phyloP scores from a whole-genome alignment of 2,329 filamentous ascomycete species.

The Exophiala bonariae region DNA sequence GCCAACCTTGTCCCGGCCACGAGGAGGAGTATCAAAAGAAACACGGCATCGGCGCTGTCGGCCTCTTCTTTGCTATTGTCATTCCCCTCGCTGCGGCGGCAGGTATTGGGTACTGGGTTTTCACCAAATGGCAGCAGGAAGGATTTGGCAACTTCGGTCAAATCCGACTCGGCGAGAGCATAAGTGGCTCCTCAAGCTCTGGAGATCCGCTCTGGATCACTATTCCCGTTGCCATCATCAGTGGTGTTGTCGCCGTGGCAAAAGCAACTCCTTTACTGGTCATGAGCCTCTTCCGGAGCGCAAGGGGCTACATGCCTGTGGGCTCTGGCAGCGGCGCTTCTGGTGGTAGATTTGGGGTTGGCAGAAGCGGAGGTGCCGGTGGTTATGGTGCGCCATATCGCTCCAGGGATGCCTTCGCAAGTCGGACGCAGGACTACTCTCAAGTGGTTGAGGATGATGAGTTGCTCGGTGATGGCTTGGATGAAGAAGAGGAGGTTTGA shows the following conservation, averaged over 20 bases:
- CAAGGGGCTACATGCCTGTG: conserved; percentile 51
- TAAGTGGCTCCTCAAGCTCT: conserved; percentile 33
- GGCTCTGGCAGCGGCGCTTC: conserved; percentile 50
- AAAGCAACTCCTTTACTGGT: conserved; percentile 72
- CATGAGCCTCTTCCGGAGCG: conserved; percentile 70
- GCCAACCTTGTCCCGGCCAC: conserved; percentile 71
- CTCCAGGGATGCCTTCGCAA: conserved; percentile 83
- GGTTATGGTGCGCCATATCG: conserved; percentile 67
- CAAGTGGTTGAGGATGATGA: conserved; percentile 97
- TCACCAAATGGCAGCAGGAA: conserved; percentile 62
- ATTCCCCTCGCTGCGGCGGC: conserved; percentile 71
- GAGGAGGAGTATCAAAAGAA: conserved; percentile 79
- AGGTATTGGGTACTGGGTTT: conserved; percentile 71
- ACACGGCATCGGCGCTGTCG: conserved; percentile 68
- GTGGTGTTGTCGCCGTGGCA: conserved; percentile 74
- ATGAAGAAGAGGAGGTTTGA: conserved; percentile 68
- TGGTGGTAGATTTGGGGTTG: conserved; percentile 38
- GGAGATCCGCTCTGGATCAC: conserved; percentile 76
- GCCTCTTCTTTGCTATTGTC: conserved; percentile 81
- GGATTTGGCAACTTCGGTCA: conserved; percentile 83
- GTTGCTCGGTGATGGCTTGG: conserved; percentile 86
- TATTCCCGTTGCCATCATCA: conserved; percentile 77
- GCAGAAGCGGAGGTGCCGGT: conserved; percentile 38
- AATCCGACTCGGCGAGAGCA: conserved; percentile 77
- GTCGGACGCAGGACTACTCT: conserved; percentile 69